A percentile compares a stretch with the other conserved stretches of the same genome.
These are phyloP conservation scores for Metschnikowia baotianmanensis DNA, from an alignment of 805 yeast species.

Conservation along the genomic window DNA sequence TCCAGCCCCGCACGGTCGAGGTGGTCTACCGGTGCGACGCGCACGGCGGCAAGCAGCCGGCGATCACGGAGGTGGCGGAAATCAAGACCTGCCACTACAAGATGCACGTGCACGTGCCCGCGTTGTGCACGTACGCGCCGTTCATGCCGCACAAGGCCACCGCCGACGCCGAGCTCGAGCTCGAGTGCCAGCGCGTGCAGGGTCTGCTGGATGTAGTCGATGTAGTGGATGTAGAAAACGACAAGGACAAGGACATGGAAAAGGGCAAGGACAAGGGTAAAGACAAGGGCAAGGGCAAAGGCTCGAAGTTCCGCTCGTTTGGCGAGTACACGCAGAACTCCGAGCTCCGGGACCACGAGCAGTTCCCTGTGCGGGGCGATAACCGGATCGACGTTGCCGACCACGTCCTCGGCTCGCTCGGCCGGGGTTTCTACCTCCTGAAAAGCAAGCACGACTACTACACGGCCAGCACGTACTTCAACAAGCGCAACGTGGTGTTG, in stretches of 20 bases:
- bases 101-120: conserved; percentile 49
- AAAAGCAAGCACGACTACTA: conserved; percentile 13
- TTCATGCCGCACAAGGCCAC: conserved; percentile 25
- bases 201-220: no score
- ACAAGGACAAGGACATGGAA: no score
- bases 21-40: conserved; percentile 57
- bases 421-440: conserved; percentile 31
- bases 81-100: conserved; percentile 56
- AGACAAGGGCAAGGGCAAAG: neutral
- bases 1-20: conserved; percentile 50
- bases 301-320: neutral
- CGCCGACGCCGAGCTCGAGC: conserved; percentile 26
- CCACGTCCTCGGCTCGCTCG: conserved; percentile 26
- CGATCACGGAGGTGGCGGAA: conserved; percentile 47
- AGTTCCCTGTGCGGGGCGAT: conserved; percentile 27
- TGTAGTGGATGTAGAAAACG: no score
- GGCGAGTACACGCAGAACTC: conserved; percentile 4
- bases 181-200: conserved; percentile 27
- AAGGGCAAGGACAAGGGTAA: no score
- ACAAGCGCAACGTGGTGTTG: conserved; percentile 23
- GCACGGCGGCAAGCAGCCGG: conserved; percentile 11
- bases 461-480: conserved; percentile 21
- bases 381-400: conserved; percentile 28
- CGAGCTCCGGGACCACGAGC: conserved; percentile 13
- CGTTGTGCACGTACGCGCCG: conserved; percentile 44